Evolutionary conservation across 106 monocot genomes (phyloP).

Genomic region (Acanthochlamys bracteata): DNA sequence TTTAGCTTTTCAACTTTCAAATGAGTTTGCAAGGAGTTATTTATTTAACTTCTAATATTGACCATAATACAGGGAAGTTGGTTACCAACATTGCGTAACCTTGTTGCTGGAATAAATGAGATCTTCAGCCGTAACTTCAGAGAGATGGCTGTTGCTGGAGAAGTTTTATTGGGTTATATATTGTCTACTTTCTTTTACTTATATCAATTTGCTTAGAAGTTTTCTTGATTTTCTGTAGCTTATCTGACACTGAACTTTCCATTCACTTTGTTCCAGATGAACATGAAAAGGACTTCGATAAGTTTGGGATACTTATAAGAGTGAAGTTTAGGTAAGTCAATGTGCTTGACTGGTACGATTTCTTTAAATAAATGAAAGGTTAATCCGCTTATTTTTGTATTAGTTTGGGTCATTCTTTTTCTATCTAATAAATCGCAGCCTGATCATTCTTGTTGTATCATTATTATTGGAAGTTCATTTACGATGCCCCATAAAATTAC

Average conservation of each 20-base stretch:
- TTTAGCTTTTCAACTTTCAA: too few species aligned
- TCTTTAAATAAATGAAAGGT: too few species aligned
- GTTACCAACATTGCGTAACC: constrained; percentile 74
- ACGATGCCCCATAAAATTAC: too few species aligned
- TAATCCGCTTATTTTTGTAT: too few species aligned
- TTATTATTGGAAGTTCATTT: too few species aligned
- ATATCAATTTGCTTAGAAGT: not conserved
- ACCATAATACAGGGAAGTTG: constrained; percentile 43
- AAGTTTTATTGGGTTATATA: constrained; percentile 78
- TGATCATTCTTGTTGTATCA: too few species aligned
- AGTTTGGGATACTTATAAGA: constrained; percentile 91
- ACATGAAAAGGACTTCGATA: constrained; percentile 84
- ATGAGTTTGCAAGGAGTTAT: not conserved
- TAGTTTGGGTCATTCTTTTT: too few species aligned
- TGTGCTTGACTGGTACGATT: too few species aligned
- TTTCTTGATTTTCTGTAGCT: not conserved
- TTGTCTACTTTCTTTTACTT: constrained; percentile 2
- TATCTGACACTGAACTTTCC: not conserved
- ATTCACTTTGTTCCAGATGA: constrained; percentile 59
- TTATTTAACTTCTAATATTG: not conserved
- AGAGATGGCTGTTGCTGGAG: constrained; percentile 99
- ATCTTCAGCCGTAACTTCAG: constrained; percentile 90
- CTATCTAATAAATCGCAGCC: too few species aligned
- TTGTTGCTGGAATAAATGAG: constrained; percentile 85
- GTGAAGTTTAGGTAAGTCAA: constrained; percentile 80